Evolutionary conservation across 139 green algal species (phyloP).

Genomic region (Diplosphaera chodatii): DNA sequence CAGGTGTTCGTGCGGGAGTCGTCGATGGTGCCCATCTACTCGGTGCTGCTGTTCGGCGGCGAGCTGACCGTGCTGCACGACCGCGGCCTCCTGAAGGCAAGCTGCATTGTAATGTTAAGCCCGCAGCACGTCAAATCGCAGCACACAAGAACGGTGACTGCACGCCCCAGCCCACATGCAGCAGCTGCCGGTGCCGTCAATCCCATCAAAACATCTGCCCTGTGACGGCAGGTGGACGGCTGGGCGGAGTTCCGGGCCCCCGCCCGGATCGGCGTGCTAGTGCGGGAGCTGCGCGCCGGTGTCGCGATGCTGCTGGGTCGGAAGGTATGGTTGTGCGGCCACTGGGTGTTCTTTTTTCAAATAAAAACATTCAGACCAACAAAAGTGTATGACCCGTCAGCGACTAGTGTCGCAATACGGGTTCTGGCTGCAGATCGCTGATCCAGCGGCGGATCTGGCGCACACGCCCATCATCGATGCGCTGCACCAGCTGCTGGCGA

Average conservation of each 20-base stretch:
- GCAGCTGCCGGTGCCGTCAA: no score
- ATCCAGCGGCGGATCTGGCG: constrained; percentile 52
- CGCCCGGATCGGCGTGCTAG: constrained; percentile 54
- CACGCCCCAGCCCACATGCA: no score
- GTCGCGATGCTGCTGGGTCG: constrained; percentile 54
- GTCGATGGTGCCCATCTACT: constrained; percentile 76
- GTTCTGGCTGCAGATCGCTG: no score
- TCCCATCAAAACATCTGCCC: no score
- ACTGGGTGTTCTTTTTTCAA: no score
- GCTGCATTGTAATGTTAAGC: no score
- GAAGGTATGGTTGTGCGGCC: no score
- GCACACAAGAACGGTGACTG: no score
- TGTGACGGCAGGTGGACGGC: constrained; percentile 33
- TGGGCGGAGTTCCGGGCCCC: constrained; percentile 64
- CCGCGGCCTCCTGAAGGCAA: constrained; percentile 26
- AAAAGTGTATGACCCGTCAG: no score
- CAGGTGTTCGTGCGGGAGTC: constrained; percentile 64
- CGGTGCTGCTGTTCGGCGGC: constrained; percentile 75
- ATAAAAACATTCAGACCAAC: no score
- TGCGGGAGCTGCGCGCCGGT: constrained; percentile 62
- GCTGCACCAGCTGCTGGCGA: constrained; percentile 59
- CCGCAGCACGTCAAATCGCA: no score
- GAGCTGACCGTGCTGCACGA: constrained; percentile 43
- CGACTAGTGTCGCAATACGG: no score
- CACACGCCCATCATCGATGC: constrained; percentile 38